These are phyloP conservation scores for Pulveroboletus sp. DNA, from an alignment of 768 basidiomycete species.

Conservation along the genomic window DNA sequence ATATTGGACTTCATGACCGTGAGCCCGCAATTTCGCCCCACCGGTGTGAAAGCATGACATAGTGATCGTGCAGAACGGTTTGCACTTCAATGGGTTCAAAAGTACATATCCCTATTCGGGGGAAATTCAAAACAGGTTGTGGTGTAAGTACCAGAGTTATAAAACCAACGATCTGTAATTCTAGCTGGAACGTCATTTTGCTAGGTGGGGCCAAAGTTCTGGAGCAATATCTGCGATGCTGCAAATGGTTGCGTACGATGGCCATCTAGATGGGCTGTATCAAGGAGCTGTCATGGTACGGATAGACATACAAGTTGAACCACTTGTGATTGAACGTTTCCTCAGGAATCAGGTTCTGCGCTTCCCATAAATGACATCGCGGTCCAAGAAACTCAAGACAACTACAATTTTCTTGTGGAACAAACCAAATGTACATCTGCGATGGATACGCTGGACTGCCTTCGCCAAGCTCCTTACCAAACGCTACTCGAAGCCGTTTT, in stretches of 20 bases:
- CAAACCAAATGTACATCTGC: conserved; percentile 11
- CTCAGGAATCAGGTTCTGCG: conserved; percentile 16
- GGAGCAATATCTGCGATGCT: conserved; percentile 8
- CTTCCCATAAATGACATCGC: conserved; percentile 4
- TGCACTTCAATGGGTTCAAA: conserved; percentile 42
- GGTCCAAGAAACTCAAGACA: conserved; percentile 2
- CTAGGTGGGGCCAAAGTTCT: too few species aligned
- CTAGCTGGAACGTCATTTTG: background rate
- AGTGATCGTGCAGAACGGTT: too few species aligned
- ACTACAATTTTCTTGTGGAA: conserved; percentile 15
- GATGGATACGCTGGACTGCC: conserved; percentile 13
- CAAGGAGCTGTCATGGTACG: conserved; percentile 17
- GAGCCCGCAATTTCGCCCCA: background rate
- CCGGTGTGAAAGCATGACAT: too few species aligned
- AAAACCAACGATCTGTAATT: background rate
- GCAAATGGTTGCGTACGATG: conserved; percentile 16
- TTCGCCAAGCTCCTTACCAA: conserved; percentile 16
- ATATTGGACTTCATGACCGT: conserved; percentile 41
- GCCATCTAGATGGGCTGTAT: conserved; percentile 16
- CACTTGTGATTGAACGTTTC: background rate
- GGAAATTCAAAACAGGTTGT: conserved; percentile 35
- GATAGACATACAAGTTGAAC: background rate
- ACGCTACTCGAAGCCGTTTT: conserved; percentile 7
- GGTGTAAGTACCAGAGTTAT: conserved; percentile 12
- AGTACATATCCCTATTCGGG: conserved; percentile 40